Percentiles rank a stretch among this genome's conserved stretches.
Evolutionary conservation across 805 yeast species (phyloP).

Genomic region (Kodamaea laetipori): DNA sequence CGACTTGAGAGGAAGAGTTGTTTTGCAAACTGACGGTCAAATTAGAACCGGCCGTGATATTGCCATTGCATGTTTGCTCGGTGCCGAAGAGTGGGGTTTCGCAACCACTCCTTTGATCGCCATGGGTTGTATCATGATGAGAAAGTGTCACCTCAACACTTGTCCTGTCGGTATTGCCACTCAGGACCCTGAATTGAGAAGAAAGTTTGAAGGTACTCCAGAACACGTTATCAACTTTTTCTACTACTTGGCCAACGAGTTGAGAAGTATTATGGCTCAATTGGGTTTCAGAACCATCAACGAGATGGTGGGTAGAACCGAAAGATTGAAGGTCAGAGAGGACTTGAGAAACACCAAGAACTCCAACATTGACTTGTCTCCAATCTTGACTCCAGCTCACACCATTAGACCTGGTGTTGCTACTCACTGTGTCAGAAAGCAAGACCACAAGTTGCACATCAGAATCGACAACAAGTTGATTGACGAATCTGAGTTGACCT

Average conservation of each 20-base stretch:
- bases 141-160: conserved; percentile 89
- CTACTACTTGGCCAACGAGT: conserved; percentile 90
- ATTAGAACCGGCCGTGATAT: conserved; percentile 95
- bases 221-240: conserved; percentile 98
- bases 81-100: conserved; percentile 98
- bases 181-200: conserved; percentile 91
- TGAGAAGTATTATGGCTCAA: conserved; percentile 89
- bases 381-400: conserved; percentile 95
- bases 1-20: conserved; percentile 93
- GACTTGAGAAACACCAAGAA: conserved; percentile 86
- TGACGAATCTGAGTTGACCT: conserved; percentile 93
- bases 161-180: conserved; percentile 99
- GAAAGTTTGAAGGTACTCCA: conserved; percentile 93
- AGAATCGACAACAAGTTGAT: conserved; percentile 94
- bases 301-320: conserved; percentile 98
- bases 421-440: conserved; percentile 87
- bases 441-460: conserved; percentile 90
- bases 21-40: conserved; percentile 98
- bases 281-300: conserved; percentile 93
- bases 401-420: conserved; percentile 96
- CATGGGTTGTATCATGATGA: conserved; percentile 96
- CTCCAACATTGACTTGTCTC: conserved; percentile 86
- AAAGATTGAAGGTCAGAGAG: conserved; percentile 81
- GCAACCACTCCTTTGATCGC: conserved; percentile 97
- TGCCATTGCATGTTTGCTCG: conserved; percentile 92